Evolutionary conservation across 371 early-diverging fungal species (phyloP).

Genomic region (Rhizopus arrhizus): DNA sequence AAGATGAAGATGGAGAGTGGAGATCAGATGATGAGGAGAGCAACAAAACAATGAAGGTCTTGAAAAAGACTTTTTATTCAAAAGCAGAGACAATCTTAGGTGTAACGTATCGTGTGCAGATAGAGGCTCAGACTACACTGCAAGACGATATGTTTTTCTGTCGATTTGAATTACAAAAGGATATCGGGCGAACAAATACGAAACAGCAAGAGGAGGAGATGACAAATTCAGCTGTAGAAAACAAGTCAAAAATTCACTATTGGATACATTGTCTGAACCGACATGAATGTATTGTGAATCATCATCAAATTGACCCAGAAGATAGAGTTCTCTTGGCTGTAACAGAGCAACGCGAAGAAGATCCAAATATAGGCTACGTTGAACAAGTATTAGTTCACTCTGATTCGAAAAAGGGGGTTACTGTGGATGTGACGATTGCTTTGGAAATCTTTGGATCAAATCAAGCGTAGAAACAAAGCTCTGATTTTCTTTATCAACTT

Average conservation of each 20-base stretch:
- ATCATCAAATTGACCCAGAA: slow-evolving; percentile 38
- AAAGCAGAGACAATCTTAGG: slow-evolving; percentile 37
- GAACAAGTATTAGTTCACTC: slow-evolving; percentile 32
- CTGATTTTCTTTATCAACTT: too few relatives aligned
- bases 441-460: slow-evolving; percentile 42
- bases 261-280: slow-evolving; percentile 47
- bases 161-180: slow-evolving; percentile 46
- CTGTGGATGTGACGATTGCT: slow-evolving; percentile 34
- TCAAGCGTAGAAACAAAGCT: neutral
- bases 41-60: neutral
- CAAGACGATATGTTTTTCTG: slow-evolving; percentile 32
- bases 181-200: slow-evolving; percentile 11
- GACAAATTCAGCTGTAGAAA: neutral
- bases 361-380: slow-evolving; percentile 34
- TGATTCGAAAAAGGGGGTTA: slow-evolving; percentile 14
- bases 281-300: slow-evolving; percentile 30
- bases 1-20: slow-evolving; percentile 10
- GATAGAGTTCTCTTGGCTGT: slow-evolving; percentile 47
- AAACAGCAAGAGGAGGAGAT: slow-evolving; percentile 1
- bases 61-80: slow-evolving; percentile 38
- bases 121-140: slow-evolving; percentile 37
- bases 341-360: slow-evolving; percentile 34
- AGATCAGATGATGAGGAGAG: slow-evolving; percentile 16
- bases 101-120: slow-evolving; percentile 37
- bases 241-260: slow-evolving; percentile 42